Evolutionary conservation across 345 rosid species (phyloP).

Genomic region (Jatropha curcas): DNA sequence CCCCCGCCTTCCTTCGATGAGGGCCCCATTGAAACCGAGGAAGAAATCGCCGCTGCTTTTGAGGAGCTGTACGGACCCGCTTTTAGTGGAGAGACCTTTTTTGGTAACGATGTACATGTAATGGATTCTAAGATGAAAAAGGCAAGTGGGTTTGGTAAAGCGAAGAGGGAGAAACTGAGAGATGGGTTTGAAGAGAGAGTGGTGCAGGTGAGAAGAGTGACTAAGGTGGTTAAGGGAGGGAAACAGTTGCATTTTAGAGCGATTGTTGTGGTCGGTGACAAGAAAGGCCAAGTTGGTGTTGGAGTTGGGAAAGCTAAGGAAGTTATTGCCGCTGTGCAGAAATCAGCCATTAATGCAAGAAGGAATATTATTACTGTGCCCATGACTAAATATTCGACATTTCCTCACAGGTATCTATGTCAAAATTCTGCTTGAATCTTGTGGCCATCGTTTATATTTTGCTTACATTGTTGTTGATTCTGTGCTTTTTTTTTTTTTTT

Average conservation of each 20-base stretch:
- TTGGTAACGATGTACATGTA: constrained; percentile 60
- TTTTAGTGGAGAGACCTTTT: constrained; percentile 55
- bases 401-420: constrained; percentile 82
- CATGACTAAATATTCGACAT: constrained; percentile 84
- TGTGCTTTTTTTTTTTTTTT: too few species aligned
- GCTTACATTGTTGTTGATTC: background rate
- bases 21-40: constrained; percentile 62
- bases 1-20: constrained; percentile 71
- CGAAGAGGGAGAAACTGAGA: constrained; percentile 54
- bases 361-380: constrained; percentile 74
- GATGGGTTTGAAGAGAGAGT: constrained; percentile 95
- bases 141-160: constrained; percentile 46
- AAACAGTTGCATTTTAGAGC: constrained; percentile 78
- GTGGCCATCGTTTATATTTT: background rate
- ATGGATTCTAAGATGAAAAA: constrained; percentile 70
- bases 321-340: constrained; percentile 74
- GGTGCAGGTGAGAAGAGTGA: constrained; percentile 74
- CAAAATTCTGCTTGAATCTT: background rate
- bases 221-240: constrained; percentile 95
- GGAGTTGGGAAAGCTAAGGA: constrained; percentile 90
- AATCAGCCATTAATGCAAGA: constrained; percentile 74
- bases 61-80: constrained; percentile 87
- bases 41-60: constrained; percentile 67
- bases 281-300: constrained; percentile 79
- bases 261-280: constrained; percentile 82